These are phyloP conservation scores for Epicoccum nigrum DNA, from an alignment of 2,329 filamentous ascomycete genomes.

Conservation along the genomic window DNA sequence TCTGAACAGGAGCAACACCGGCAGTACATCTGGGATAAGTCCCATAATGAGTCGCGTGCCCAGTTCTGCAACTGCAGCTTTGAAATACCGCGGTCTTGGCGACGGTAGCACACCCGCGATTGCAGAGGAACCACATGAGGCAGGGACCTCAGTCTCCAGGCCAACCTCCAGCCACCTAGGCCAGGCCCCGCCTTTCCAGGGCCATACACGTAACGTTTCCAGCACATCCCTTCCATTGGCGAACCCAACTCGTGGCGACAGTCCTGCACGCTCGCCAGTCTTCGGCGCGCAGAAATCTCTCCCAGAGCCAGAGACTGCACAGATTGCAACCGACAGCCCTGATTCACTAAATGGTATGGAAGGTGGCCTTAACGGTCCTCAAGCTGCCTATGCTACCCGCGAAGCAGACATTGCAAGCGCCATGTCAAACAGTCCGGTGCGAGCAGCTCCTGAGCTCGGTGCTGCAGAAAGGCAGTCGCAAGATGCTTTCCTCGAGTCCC, in stretches of 20 bases:
- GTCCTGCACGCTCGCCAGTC: constrained; percentile 64
- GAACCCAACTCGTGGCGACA: constrained; percentile 64
- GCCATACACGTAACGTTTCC: constrained; percentile 50
- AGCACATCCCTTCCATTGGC: constrained; percentile 53
- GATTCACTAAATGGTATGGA: constrained; percentile 34
- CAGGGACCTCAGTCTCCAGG: constrained; percentile 44
- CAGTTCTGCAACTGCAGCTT: constrained; percentile 49
- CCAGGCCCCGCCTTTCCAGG: constrained; percentile 35
- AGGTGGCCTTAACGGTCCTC: constrained; percentile 32
- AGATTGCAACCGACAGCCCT: constrained; percentile 51
- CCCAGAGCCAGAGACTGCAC: constrained; percentile 56
- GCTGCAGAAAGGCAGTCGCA: constrained; percentile 44
- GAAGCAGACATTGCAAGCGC: constrained; percentile 47
- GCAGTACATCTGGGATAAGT: constrained; percentile 67
- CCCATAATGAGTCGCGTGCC: constrained; percentile 68
- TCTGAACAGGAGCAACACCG: constrained; percentile 65
- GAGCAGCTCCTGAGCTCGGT: constrained; percentile 29
- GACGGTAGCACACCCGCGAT: constrained; percentile 59
- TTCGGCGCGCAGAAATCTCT: constrained; percentile 54
- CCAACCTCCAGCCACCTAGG: constrained; percentile 38
- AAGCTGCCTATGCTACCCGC: constrained; percentile 39
- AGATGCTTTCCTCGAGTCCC: constrained; percentile 44
- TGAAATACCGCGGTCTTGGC: constrained; percentile 48
- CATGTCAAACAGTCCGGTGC: constrained; percentile 30
- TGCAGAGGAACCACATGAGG: constrained; percentile 57